Conservation (phyloP, 106 monocot genomes). For the Phalaenopsis aphrodite region DNA sequence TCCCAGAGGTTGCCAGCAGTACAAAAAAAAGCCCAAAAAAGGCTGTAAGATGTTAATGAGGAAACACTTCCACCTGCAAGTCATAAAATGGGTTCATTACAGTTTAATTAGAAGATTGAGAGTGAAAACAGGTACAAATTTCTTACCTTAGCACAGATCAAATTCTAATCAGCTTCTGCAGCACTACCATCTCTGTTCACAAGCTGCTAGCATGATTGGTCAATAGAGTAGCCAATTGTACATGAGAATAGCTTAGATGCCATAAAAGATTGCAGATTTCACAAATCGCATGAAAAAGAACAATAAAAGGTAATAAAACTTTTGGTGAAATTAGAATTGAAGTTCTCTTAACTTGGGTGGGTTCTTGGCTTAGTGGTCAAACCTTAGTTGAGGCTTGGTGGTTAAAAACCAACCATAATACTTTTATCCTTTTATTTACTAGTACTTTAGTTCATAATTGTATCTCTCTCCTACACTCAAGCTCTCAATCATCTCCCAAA, state of each 20-base stretch:
- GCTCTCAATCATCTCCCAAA: too few species aligned
- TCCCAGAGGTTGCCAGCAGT: too few species aligned
- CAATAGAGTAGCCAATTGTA: background rate
- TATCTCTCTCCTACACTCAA: too few species aligned
- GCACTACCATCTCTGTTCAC: background rate
- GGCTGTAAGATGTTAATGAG: background rate
- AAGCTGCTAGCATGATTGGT: background rate
- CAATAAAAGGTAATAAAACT: background rate
- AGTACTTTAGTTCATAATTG: too few species aligned
- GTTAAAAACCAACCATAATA: too few species aligned
- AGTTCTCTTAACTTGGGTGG: too few species aligned
- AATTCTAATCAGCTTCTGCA: background rate
- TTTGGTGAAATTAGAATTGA: background rate
- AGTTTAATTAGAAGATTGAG: background rate
- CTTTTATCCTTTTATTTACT: too few species aligned
- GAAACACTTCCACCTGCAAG: background rate
- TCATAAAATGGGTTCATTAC: background rate
- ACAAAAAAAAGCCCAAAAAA: background rate
- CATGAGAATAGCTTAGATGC: background rate
- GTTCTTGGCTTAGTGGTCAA: too few species aligned
- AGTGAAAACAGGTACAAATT: background rate
- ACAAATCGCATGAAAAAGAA: background rate
- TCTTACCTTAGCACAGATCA: background rate
- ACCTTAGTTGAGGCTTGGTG: too few species aligned
- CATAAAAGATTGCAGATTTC: background rate